Evolutionary conservation across 1,284 basidiomycete genomes (phyloP).

Genomic region (Hortiboletus rubellus): DNA sequence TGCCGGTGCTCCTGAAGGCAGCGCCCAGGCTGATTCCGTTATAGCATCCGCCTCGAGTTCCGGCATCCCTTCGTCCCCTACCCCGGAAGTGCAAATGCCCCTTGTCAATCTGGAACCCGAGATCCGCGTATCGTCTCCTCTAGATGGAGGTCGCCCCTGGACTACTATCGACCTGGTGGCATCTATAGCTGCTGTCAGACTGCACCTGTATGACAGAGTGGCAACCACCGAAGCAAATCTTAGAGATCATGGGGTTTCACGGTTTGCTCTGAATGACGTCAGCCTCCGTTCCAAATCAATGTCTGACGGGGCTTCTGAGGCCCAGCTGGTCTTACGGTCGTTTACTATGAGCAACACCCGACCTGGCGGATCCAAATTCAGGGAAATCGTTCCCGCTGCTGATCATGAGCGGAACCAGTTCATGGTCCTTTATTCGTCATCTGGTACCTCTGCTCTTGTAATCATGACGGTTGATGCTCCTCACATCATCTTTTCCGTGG

Average conservation of each 20-base stretch:
- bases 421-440: slow-evolving; percentile 88
- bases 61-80: slow-evolving; percentile 3
- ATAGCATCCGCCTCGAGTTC: slow-evolving; percentile 13
- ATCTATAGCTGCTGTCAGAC: slow-evolving; percentile 71
- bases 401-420: slow-evolving; percentile 91
- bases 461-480: slow-evolving; percentile 93
- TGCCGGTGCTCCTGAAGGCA: slow-evolving; percentile 42
- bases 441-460: slow-evolving; percentile 70
- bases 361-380: slow-evolving; percentile 81
- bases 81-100: slow-evolving; percentile 5
- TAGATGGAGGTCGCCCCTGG: slow-evolving; percentile 44
- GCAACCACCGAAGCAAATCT: slow-evolving; percentile 64
- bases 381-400: slow-evolving; percentile 94
- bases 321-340: slow-evolving; percentile 85
- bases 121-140: slow-evolving; percentile 35
- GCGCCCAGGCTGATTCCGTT: slow-evolving; percentile 29
- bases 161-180: slow-evolving; percentile 79
- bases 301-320: slow-evolving; percentile 82
- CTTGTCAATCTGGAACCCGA: slow-evolving; percentile 60
- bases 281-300: slow-evolving; percentile 83
- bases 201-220: slow-evolving; percentile 86
- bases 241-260: slow-evolving; percentile 80
- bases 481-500: slow-evolving; percentile 90
- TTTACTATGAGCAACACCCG: slow-evolving; percentile 92
- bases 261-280: slow-evolving; percentile 83